These are phyloP conservation scores for Polygonum aviculare DNA, from an alignment of 148 eudicot species.

Conservation along the genomic window DNA sequence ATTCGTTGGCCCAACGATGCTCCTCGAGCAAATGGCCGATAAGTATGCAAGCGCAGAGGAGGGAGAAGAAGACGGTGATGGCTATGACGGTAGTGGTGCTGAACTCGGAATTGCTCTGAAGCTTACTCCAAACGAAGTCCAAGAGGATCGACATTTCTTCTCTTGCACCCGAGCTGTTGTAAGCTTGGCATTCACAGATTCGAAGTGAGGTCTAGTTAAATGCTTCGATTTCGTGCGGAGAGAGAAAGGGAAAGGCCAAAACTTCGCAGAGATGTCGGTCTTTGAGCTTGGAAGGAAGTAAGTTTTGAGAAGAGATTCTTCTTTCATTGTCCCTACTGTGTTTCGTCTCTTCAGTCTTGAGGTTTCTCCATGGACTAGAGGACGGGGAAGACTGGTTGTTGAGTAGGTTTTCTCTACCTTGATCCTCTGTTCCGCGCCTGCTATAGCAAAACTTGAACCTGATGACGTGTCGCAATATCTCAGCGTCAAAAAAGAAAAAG, in stretches of 20 bases:
- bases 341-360: not conserved
- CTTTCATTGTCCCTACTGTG: not conserved
- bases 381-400: slow-evolving; percentile 10
- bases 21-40: slow-evolving; percentile 60
- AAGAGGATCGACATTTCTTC: slow-evolving; percentile 8
- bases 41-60: slow-evolving; percentile 51
- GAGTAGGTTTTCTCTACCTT: not conserved
- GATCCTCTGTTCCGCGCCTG: not conserved
- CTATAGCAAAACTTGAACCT: not conserved
- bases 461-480: not conserved
- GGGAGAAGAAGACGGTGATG: slow-evolving; percentile 38
- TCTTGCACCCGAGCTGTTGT: not conserved
- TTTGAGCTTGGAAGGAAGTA: not conserved
- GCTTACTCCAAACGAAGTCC: not conserved
- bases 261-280: not conserved
- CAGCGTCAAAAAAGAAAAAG: not conserved
- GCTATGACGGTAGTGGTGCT: slow-evolving; percentile 30
- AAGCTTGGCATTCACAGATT: slow-evolving; percentile 6
- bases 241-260: not conserved
- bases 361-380: slow-evolving; percentile 3
- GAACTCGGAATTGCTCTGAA: slow-evolving; percentile 24
- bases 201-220: not conserved
- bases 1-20: slow-evolving; percentile 60
- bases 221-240: not conserved
- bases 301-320: not conserved